Conservation (phyloP, 441 rosid genomes). For the Rhodomyrtus psidioides region DNA sequence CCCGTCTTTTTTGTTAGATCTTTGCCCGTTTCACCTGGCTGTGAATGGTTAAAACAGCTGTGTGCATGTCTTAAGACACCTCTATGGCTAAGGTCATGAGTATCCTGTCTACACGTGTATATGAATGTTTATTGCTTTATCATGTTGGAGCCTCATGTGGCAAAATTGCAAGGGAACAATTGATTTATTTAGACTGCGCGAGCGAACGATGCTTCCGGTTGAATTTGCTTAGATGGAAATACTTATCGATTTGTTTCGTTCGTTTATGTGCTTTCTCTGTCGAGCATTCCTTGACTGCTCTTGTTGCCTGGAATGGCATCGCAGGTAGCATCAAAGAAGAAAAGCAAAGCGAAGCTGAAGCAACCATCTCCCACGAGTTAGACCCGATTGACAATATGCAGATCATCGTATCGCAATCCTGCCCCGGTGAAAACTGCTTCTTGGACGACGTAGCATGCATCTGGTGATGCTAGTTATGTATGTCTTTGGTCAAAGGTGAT, state of each 20-base stretch:
- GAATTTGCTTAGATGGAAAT: neutral
- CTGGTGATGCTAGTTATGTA: neutral
- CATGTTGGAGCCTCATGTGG: neutral
- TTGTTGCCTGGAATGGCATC: neutral
- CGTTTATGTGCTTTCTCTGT: too few relatives aligned
- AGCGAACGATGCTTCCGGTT: neutral
- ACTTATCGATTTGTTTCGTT: neutral
- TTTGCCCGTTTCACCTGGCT: too few relatives aligned
- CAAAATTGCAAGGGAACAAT: neutral
- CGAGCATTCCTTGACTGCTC: neutral
- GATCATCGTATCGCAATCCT: neutral
- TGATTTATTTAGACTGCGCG: neutral
- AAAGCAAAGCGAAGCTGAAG: conserved; percentile 58
- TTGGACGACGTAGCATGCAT: neutral
- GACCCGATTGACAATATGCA: neutral
- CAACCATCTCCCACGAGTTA: conserved; percentile 38
- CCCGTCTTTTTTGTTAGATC: neutral
- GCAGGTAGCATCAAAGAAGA: conserved; percentile 86
- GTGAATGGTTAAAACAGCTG: too few relatives aligned
- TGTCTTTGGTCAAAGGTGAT: neutral
- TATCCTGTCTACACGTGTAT: neutral
- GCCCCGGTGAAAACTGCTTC: neutral
- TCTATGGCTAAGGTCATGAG: neutral
- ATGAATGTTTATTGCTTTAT: neutral
- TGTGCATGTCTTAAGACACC: neutral